Evolutionary conservation across 306 rosid genomes (phyloP), one percentile per base, ranked within the genome.

Genomic region (Pterocarpus macrocarpus): DNA sequence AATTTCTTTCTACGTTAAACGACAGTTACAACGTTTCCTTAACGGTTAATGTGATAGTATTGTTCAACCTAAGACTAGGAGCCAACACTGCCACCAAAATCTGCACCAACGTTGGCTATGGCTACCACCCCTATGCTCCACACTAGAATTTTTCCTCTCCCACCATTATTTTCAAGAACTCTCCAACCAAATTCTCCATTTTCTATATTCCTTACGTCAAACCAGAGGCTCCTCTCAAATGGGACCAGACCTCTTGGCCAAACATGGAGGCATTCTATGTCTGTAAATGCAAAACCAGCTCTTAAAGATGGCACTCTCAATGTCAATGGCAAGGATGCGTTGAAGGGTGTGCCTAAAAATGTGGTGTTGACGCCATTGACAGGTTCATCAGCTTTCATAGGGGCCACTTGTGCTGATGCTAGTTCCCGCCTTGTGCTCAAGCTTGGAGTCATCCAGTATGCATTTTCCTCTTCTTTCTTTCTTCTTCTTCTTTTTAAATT

Each of bases 341-440:
- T 74, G 7, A 74, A 1, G 58, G 68, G 41, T 61, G 79, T 74
- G 3, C 79, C 69, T 74, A n/a, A 74, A 28, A 74, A 74, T 44
- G 79, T 43, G 14, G 58, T 74, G n/a, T 3, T 74, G 12, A 59
- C 58, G 1, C 79, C 69, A 61, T 41, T 74, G 9, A 74, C 44
- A 1, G 69, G 2, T 59, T 74, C 79, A 28, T 59, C 57, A 4
- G 58, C 69, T 28, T 74, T 74, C 69, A 22, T 58, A 39, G 69
- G 78, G 7, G 79, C 69, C 32, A 39, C 68, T 22, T 56, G 39
- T 56, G 56, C 22, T 41, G 55, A 39, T 73, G 67, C 79, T 28
- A 39, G 56, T 58, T 73, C 78, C 11, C 68, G 56, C 68, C 56
- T 73, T 22, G 78, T 73, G 44, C 59, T 74, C 79, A 74, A 74